Percentiles rank a stretch among this genome's conserved stretches.
Evolutionary conservation across 192 early-diverging fungal species (phyloP).

Genomic region (Coemansia sp.): DNA sequence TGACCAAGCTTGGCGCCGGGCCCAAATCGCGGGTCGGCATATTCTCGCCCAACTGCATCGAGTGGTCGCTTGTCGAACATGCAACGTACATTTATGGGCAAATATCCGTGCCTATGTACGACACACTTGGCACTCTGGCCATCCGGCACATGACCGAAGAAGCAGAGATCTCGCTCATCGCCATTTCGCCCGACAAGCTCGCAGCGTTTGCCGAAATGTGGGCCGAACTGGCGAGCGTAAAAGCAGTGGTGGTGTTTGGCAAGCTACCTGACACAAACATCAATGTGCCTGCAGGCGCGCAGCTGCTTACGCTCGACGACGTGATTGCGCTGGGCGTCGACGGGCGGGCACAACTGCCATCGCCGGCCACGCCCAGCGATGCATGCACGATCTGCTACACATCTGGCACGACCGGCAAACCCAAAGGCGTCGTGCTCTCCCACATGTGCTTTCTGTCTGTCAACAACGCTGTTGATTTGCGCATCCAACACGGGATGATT

Average conservation of each 20-base stretch:
- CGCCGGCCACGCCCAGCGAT: conserved; percentile 17
- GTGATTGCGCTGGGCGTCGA: conserved; percentile 50
- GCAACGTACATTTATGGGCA: conserved; percentile 64
- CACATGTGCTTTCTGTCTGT: conserved; percentile 83
- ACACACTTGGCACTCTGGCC: conserved; percentile 82
- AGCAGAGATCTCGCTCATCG: conserved; percentile 72
- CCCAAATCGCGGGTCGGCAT: conserved; percentile 61
- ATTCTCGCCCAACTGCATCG: conserved; percentile 63
- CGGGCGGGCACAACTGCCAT: conserved; percentile 62
- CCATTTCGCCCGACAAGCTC: conserved; percentile 67
- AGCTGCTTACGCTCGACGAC: conserved; percentile 66
- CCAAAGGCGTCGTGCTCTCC: conserved; percentile 88
- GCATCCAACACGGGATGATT: conserved; percentile 25
- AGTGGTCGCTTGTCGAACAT: conserved; percentile 50
- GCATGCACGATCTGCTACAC: conserved; percentile 81
- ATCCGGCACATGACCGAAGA: conserved; percentile 85
- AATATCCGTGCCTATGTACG: conserved; percentile 80
- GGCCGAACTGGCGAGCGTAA: conserved; percentile 55
- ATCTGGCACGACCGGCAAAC: conserved; percentile 86
- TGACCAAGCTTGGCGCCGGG: conserved; percentile 73
- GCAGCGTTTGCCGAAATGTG: conserved; percentile 34
- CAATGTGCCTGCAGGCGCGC: conserved; percentile 31
- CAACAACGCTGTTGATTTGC: conserved; percentile 6
- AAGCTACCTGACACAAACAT: conserved; percentile 19
- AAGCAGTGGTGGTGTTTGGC: conserved; percentile 60